Conservation (phyloP, 345 rosid genomes). For the Erucastrum elatum region DNA sequence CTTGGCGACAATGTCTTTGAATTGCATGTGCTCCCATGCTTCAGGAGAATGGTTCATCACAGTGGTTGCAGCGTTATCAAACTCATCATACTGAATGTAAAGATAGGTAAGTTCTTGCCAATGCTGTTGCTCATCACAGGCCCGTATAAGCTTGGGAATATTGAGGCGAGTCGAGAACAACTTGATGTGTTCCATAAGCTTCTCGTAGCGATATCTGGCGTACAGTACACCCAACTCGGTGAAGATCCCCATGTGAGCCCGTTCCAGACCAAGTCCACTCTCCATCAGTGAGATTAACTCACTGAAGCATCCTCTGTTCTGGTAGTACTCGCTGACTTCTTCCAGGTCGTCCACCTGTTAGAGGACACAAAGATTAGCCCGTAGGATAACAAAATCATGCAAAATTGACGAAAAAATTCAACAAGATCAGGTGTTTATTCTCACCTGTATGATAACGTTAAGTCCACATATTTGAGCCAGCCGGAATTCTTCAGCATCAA, state of each 20-base stretch:
- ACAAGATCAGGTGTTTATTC: slow-evolving; percentile 16
- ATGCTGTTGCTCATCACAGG: slow-evolving; percentile 99
- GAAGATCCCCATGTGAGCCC: slow-evolving; percentile 99
- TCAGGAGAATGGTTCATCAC: slow-evolving; percentile 99
- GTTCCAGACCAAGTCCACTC: slow-evolving; percentile 96
- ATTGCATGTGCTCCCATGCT: slow-evolving; percentile 99
- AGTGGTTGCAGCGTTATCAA: slow-evolving; percentile 98
- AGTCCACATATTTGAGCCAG: slow-evolving; percentile 98
- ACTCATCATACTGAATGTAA: slow-evolving; percentile 90
- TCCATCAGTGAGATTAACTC: slow-evolving; percentile 99
- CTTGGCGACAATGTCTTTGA: slow-evolving; percentile 90
- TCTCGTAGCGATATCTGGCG: slow-evolving; percentile 98
- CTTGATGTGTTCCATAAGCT: slow-evolving; percentile 99
- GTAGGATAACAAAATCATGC: slow-evolving; percentile 9
- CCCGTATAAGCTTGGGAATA: slow-evolving; percentile 95
- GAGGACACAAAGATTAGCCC: slow-evolving; percentile 16
- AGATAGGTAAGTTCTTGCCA: slow-evolving; percentile 96
- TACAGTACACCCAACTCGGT: slow-evolving; percentile 97
- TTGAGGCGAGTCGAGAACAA: slow-evolving; percentile 97
- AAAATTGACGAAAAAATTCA: neutral
- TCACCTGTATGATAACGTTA: slow-evolving; percentile 86
- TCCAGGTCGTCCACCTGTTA: slow-evolving; percentile 94
- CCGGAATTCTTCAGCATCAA: slow-evolving; percentile 98
- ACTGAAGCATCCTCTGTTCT: slow-evolving; percentile 97
- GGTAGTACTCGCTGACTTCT: slow-evolving; percentile 96